Evolutionary conservation across 139 green algal genomes (phyloP), one percentile per base, ranked within the genome.

Genomic region (Micractinium sp.): DNA sequence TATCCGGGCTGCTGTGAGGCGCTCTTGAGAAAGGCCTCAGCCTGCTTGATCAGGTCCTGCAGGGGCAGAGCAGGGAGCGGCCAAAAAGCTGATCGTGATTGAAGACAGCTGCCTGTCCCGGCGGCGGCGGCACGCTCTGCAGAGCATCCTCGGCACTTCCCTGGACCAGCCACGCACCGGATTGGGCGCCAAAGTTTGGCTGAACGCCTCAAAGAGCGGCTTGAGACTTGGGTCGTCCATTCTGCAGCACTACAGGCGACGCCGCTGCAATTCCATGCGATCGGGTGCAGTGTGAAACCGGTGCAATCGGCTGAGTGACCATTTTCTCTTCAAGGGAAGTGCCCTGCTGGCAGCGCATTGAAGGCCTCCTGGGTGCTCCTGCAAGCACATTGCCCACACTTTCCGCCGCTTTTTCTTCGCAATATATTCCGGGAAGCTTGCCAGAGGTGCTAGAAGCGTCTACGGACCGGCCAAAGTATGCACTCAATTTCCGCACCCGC

Each of bases 21-120:
- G 4, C 85, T 63, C 88, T 97, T 97, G 14, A 99, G 88, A 29
- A 94, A 93, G 38, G 91, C 94, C 88, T 98, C 96, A 4, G 97
- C 97, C 56, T 93, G 88, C 79, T 97, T 97, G 74, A 98, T 97
- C 29, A 93, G 85, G 61, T 94, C 94, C 96, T 98, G 93, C 91
- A 88, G 4, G n/a, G 19, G 18, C 81, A 67, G 80, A n/a, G 29
- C 2, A 73, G 19, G 53, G 53, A 33, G n/a, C 14, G 56, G 33
- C 20, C 19, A 36, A 36, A 61, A 19, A 16, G 76, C n/a, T 47
- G 25, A 75, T 33, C 67, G 63, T 5, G 12, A 27, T 27, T 27
- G 63, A 25, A 71, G 39, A 83, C 78, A 83, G 78, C 78, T 83
- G 79, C 39, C 77, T 69, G 80, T 56, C 47, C 13, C 31, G 56